A percentile compares a stretch with the other conserved stretches of the same genome.
Conservation (phyloP, 805 yeast genomes). For the Candida pseudofarinosa region DNA sequence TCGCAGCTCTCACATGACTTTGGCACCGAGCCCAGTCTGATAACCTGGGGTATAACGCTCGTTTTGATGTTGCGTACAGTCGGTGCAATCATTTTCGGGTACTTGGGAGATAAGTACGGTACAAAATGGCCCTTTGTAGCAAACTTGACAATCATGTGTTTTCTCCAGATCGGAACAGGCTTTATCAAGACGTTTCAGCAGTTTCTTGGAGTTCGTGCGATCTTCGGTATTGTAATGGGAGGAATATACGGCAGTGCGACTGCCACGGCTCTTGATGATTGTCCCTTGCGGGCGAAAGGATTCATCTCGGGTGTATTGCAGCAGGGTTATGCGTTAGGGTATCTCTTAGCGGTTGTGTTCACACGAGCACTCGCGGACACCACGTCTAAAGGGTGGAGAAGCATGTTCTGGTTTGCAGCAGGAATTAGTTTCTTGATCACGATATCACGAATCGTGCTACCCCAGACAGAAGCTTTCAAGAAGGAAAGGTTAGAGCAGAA, state of each 20-base stretch:
- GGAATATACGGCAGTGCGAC: conserved; percentile 54
- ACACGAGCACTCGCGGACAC: conserved; percentile 56
- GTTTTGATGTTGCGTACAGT: conserved; percentile 67
- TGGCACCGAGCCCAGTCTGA: conserved; percentile 41
- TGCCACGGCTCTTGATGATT: conserved; percentile 51
- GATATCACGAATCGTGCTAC: conserved; percentile 27
- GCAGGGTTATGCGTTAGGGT: conserved; percentile 76
- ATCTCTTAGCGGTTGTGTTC: conserved; percentile 60
- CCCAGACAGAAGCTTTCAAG: conserved; percentile 49
- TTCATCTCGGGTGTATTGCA: conserved; percentile 67
- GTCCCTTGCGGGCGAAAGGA: conserved; percentile 52
- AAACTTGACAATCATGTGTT: conserved; percentile 44
- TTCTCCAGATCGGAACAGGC: conserved; percentile 61
- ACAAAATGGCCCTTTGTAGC: conserved; percentile 54
- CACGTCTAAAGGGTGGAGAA: conserved; percentile 55
- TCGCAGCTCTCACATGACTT: conserved; percentile 44
- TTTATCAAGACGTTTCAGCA: conserved; percentile 53
- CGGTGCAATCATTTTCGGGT: conserved; percentile 61
- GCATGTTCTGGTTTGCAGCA: conserved; percentile 68
- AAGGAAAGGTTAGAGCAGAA: conserved; percentile 25
- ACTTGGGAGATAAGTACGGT: conserved; percentile 56
- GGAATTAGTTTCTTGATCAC: conserved; percentile 42
- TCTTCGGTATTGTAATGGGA: conserved; percentile 58
- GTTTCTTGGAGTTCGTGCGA: conserved; percentile 58
- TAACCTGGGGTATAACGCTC: conserved; percentile 65